A percentile compares a stretch with the other conserved stretches of the same genome.
phyloP scores from a whole-genome alignment of 1,284 basidiomycete species.

The Phellopilus nigrolimitatus region DNA sequence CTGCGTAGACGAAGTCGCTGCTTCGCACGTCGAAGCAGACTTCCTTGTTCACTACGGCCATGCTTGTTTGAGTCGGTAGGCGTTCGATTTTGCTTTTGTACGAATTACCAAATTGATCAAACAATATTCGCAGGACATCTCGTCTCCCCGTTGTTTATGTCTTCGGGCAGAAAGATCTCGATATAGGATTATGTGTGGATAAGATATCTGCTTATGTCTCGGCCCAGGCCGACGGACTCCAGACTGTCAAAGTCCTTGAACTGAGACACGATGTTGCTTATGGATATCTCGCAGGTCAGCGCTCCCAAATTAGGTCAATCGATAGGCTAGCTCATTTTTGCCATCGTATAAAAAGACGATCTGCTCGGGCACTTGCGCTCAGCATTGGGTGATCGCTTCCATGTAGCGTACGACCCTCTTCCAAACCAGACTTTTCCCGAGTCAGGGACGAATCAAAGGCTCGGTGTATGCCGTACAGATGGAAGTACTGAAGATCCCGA shows the following conservation, averaged over 20 bases:
- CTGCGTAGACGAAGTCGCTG: slow-evolving; percentile 95
- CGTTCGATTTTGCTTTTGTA: slow-evolving; percentile 20
- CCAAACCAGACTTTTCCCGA: slow-evolving; percentile 15
- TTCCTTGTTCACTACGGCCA: slow-evolving; percentile 94
- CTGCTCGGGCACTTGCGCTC: slow-evolving; percentile 20
- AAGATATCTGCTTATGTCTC: slow-evolving; percentile 37
- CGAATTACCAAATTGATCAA: background rate
- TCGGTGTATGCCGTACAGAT: background rate
- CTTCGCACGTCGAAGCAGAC: slow-evolving; percentile 91
- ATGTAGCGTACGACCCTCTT: slow-evolving; percentile 18
- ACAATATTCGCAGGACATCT: slow-evolving; percentile 49
- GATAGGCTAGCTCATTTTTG: background rate
- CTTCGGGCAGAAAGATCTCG: slow-evolving; percentile 64
- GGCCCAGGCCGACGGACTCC: slow-evolving; percentile 17
- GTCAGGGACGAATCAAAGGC: background rate
- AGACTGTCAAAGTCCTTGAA: slow-evolving; percentile 33
- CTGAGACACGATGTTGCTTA: slow-evolving; percentile 82
- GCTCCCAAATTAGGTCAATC: background rate
- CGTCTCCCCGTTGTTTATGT: slow-evolving; percentile 83
- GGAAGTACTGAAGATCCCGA: background rate
- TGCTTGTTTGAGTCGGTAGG: slow-evolving; percentile 88
- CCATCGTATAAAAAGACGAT: slow-evolving; percentile 24
- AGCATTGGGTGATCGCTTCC: slow-evolving; percentile 23
- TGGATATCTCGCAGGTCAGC: slow-evolving; percentile 61
- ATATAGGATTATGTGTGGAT: slow-evolving; percentile 46